A percentile compares a stretch with the other conserved stretches of the same genome.
Conservation (phyloP, 2,329 filamentous ascomycete genomes). For the Ambrosiella beaveri region DNA sequence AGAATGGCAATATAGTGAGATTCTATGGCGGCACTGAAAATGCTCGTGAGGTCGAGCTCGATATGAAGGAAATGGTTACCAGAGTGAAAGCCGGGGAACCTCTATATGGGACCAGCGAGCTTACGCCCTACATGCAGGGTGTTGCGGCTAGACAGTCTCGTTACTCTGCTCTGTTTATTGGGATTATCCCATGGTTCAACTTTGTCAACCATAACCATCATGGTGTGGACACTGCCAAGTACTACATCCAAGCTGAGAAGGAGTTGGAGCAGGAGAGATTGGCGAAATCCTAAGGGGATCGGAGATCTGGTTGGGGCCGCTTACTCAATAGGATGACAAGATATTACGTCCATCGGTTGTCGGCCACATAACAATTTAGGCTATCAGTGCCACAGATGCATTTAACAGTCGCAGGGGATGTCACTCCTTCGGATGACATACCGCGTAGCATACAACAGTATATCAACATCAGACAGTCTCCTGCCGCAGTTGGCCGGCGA, state of each 20-base stretch:
- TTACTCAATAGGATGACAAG: neutral
- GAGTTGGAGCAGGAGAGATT: constrained; percentile 65
- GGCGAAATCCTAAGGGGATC: constrained; percentile 8
- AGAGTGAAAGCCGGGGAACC: constrained; percentile 87
- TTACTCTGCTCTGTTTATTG: constrained; percentile 70
- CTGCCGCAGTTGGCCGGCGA: too few species aligned
- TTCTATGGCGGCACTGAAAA: constrained; percentile 96
- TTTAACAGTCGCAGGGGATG: neutral
- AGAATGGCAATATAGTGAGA: constrained; percentile 45
- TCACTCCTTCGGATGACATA: too few species aligned
- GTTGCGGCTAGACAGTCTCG: constrained; percentile 83
- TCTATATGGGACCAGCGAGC: constrained; percentile 62
- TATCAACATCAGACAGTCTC: too few species aligned
- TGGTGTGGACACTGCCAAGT: constrained; percentile 95
- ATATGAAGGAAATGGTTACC: constrained; percentile 95
- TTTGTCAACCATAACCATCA: constrained; percentile 94
- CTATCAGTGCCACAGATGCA: neutral
- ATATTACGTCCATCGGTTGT: neutral
- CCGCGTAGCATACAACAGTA: too few species aligned
- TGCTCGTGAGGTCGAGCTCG: constrained; percentile 76
- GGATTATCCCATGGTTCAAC: constrained; percentile 91
- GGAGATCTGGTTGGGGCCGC: neutral
- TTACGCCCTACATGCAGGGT: constrained; percentile 84
- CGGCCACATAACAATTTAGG: neutral
- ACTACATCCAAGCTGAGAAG: constrained; percentile 86